Conservation (phyloP, 78 protist genomes). For the Anaeramoeba flamelloides region DNA sequence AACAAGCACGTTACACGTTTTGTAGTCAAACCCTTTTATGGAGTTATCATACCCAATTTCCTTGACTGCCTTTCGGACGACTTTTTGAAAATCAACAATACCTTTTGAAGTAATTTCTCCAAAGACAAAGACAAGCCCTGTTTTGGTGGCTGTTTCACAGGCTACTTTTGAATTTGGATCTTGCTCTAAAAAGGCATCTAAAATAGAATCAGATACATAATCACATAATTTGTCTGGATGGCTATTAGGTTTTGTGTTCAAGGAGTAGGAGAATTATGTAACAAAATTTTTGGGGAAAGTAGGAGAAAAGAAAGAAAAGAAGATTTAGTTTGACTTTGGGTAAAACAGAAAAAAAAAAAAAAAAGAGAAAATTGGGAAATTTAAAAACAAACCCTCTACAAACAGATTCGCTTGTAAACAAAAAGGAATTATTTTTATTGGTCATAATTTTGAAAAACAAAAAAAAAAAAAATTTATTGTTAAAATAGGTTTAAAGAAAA, state of each 20-base stretch:
- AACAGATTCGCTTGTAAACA: slow-evolving; percentile 93
- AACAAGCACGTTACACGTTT: slow-evolving; percentile 85
- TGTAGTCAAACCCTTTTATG: slow-evolving; percentile 66
- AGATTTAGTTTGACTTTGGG: too few relatives aligned
- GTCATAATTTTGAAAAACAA: too few relatives aligned
- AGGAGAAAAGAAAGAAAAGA: too few relatives aligned
- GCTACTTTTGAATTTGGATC: slow-evolving; percentile 93
- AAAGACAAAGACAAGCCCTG: slow-evolving; percentile 89
- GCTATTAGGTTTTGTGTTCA: too few relatives aligned
- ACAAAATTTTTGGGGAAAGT: too few relatives aligned
- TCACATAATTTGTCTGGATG: slow-evolving; percentile 93
- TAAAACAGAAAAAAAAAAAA: too few relatives aligned
- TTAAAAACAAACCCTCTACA: too few relatives aligned
- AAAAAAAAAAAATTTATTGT: too few relatives aligned
- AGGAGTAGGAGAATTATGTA: too few relatives aligned
- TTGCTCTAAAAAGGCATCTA: slow-evolving; percentile 94
- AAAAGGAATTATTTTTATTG: too few relatives aligned
- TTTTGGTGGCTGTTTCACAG: slow-evolving; percentile 90
- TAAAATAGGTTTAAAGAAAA: too few relatives aligned
- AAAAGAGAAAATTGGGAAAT: too few relatives aligned
- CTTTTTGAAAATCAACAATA: slow-evolving; percentile 81
- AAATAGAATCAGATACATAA: slow-evolving; percentile 93
- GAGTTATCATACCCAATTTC: slow-evolving; percentile 79
- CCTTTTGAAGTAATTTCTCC: slow-evolving; percentile 98
- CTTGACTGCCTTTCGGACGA: slow-evolving; percentile 84